Base-by-base conservation (phyloP, 192 early-diverging fungal genomes). In the Umbelopsis ramanniana region DNA sequence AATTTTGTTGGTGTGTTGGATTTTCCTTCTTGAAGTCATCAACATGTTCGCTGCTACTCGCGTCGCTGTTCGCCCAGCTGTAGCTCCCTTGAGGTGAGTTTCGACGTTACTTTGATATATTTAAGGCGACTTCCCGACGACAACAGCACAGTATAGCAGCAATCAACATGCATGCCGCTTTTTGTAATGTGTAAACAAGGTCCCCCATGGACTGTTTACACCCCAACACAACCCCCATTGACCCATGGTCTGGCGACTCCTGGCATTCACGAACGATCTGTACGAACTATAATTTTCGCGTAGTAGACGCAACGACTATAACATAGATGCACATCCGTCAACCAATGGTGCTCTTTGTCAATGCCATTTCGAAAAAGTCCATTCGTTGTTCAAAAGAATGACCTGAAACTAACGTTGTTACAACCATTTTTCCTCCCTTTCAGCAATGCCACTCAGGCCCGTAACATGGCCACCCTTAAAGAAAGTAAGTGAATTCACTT, bases 391-490 rank as follows among this genome's bases (percentile, higher is more conserved):
- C 37, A 11, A 43, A 43, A 43, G 11, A 6, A 0, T 67, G 10
- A 46, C 67, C 22, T 68, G 0, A 3, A 46, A 68, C 14, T 17
- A 68, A 21, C 12, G 40, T 46, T 45, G 21, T 37, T 68, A 23
- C 10, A 17, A 3, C 23, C 11, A 2, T 14, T 6, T 71, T 53
- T n/a, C 69, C 11, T 52, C 35, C 35, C 66, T 57, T 19, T 19
- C 67, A 92, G 89, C 79, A 82, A 83, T 40, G 83, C 79, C 72
- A 75, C 84, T 69, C 93, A 95, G 85, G 82, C 87, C 69, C 93
- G 94, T 79, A 92, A 97, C 90, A 96, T 95, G 94, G 96, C 94
- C 50, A 96, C 96, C 69, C 87, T 96, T 75, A 92, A 91, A 84
- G 96, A 97, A 88, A 93, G 91, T 92, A 85, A 81, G 89, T 81